Evolutionary conservation across 805 yeast species (phyloP).

Genomic region (Huiozyma sinensis): DNA sequence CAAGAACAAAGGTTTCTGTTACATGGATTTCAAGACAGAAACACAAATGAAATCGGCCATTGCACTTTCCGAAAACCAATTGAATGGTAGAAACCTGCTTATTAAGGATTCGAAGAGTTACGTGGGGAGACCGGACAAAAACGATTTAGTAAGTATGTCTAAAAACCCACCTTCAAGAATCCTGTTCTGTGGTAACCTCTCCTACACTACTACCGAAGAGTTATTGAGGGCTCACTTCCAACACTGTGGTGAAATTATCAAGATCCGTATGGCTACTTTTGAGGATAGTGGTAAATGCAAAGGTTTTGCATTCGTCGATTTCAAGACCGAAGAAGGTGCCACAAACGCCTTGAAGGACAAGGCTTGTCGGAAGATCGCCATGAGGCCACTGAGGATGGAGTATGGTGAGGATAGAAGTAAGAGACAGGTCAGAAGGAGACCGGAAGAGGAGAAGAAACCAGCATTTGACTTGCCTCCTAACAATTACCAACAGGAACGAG

Average conservation of each 20-base stretch:
- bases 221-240: slow-evolving; percentile 70
- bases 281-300: slow-evolving; percentile 94
- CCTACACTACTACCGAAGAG: slow-evolving; percentile 84
- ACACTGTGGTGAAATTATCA: slow-evolving; percentile 79
- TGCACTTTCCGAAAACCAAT: slow-evolving; percentile 53
- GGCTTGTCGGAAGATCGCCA: slow-evolving; percentile 51
- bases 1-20: slow-evolving; percentile 70
- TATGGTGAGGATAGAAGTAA: slow-evolving; percentile 92
- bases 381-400: slow-evolving; percentile 75
- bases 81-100: slow-evolving; percentile 78
- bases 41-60: slow-evolving; percentile 55
- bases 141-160: slow-evolving; percentile 37
- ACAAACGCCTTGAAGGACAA: slow-evolving; percentile 72
- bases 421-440: slow-evolving; percentile 40
- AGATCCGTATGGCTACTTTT: slow-evolving; percentile 94
- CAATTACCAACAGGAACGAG: slow-evolving; percentile 1
- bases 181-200: slow-evolving; percentile 83
- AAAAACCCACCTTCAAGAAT: slow-evolving; percentile 85
- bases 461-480: slow-evolving; percentile 15
- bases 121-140: slow-evolving; percentile 75
- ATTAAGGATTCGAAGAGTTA: slow-evolving; percentile 73
- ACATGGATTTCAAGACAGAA: slow-evolving; percentile 62
- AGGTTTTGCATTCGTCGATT: slow-evolving; percentile 90
- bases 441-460: slow-evolving; percentile 20
- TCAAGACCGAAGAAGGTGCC: slow-evolving; percentile 69